Evolutionary conservation across 768 basidiomycete genomes (phyloP).

Genomic region (Leccinum ochraceum): DNA sequence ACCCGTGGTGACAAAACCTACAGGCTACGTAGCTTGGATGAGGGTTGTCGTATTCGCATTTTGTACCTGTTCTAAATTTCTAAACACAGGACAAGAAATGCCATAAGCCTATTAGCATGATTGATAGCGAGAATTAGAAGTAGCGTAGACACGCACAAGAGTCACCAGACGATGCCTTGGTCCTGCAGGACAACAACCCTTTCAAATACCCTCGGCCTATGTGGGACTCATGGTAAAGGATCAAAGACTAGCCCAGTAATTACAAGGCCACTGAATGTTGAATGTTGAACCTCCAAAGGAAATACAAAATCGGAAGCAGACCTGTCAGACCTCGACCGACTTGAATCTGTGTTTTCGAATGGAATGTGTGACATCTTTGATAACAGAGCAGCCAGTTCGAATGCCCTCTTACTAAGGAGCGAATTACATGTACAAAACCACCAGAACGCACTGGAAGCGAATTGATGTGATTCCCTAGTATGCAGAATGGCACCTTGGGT

Average conservation of each 20-base stretch:
- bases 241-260: not conserved
- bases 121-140: not conserved
- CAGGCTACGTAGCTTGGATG: not conserved
- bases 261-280: not conserved
- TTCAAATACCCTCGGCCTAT: not conserved
- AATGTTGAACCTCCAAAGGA: not conserved
- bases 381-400: slow-evolving; percentile 11
- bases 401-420: not conserved
- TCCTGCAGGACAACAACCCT: not conserved
- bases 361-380: slow-evolving; percentile 18
- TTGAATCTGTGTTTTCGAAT: slow-evolving; percentile 1
- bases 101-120: not conserved
- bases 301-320: not conserved
- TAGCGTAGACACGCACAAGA: not conserved
- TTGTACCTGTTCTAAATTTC: not conserved
- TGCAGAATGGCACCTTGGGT: slow-evolving; percentile 6
- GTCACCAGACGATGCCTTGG: not conserved
- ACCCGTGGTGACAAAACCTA: not conserved
- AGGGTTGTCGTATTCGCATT: not conserved
- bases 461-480: slow-evolving; percentile 9
- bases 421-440: slow-evolving; percentile 10
- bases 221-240: not conserved
- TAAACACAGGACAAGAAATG: not conserved
- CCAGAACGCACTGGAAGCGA: slow-evolving; percentile 4
- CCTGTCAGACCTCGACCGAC: not conserved